Percentiles rank a stretch among this genome's conserved stretches.
phyloP scores from a whole-genome alignment of 2,329 filamentous ascomycete genomes.

The Xylariaceae sp. region DNA sequence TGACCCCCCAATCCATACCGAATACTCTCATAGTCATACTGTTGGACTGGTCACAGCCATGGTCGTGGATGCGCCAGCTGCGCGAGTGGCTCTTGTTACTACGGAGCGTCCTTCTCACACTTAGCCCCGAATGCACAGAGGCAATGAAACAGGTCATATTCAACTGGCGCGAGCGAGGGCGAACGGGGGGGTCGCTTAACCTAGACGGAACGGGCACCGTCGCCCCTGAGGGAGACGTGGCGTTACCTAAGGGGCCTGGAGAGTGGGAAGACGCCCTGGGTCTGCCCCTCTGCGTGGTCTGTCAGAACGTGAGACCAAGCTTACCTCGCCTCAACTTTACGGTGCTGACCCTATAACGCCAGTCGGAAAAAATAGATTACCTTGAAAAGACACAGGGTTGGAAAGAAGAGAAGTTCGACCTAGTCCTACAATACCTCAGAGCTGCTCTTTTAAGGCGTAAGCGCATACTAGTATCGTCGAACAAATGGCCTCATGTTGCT shows the following conservation, averaged over 20 bases:
- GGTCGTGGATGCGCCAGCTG: conserved; percentile 84
- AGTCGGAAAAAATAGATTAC: conserved; percentile 84
- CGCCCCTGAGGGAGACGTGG: conserved; percentile 60
- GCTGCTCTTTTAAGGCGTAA: conserved; percentile 82
- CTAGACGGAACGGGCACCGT: conserved; percentile 56
- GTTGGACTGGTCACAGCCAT: conserved; percentile 93
- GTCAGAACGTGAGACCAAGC: conserved; percentile 67
- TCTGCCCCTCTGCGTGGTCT: conserved; percentile 86
- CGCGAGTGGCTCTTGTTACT: conserved; percentile 85
- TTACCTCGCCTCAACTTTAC: conserved; percentile 9
- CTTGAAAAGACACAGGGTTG: conserved; percentile 85
- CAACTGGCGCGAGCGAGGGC: conserved; percentile 70
- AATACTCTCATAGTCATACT: conserved; percentile 85
- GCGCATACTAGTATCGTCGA: conserved; percentile 26
- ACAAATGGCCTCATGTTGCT: neutral
- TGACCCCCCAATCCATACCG: conserved; percentile 76
- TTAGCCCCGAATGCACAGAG: conserved; percentile 70
- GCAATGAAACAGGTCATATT: conserved; percentile 83
- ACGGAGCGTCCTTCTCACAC: conserved; percentile 65
- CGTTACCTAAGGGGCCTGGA: conserved; percentile 74
- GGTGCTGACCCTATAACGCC: conserved; percentile 18
- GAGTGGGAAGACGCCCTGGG: conserved; percentile 91
- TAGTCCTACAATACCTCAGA: conserved; percentile 85
- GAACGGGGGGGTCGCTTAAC: conserved; percentile 56
- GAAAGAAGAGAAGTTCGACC: conserved; percentile 96